phyloP scores from a whole-genome alignment of 2,329 filamentous ascomycete species.

The Beauveria sp. region DNA sequence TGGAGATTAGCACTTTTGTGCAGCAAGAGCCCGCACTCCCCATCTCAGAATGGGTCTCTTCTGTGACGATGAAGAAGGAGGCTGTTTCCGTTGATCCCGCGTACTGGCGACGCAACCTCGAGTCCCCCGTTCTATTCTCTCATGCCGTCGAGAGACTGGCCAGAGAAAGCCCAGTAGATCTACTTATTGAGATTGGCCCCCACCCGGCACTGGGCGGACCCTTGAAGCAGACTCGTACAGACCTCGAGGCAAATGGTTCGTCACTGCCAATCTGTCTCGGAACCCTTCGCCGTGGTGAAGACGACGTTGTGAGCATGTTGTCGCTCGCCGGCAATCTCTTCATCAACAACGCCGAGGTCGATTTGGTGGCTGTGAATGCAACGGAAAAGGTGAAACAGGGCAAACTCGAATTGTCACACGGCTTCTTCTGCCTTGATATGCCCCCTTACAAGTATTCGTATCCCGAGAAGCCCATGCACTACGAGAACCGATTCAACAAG shows the following conservation, averaged over 20 bases:
- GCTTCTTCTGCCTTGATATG: slow-evolving; percentile 16
- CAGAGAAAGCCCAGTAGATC: too few relatives aligned
- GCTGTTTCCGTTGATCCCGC: slow-evolving; percentile 7
- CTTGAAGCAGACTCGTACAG: slow-evolving; percentile 16
- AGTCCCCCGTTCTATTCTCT: slow-evolving; percentile 17
- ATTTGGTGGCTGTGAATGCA: slow-evolving; percentile 20
- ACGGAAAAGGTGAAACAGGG: neutral
- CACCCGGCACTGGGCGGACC: slow-evolving; percentile 19
- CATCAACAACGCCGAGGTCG: slow-evolving; percentile 21
- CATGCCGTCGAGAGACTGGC: slow-evolving; percentile 14
- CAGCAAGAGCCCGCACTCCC: slow-evolving; percentile 11
- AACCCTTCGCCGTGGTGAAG: slow-evolving; percentile 19
- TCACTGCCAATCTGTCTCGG: slow-evolving; percentile 18
- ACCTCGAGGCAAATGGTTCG: slow-evolving; percentile 17
- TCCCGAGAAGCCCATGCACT: slow-evolving; percentile 23
- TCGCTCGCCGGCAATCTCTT: slow-evolving; percentile 20
- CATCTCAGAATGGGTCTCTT: slow-evolving; percentile 18
- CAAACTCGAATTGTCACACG: neutral
- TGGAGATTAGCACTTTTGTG: neutral
- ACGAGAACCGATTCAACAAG: slow-evolving; percentile 19
- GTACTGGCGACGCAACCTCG: slow-evolving; percentile 21
- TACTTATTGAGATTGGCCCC: slow-evolving; percentile 19
- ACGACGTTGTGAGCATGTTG: slow-evolving; percentile 19
- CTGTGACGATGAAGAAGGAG: slow-evolving; percentile 11
- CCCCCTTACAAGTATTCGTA: slow-evolving; percentile 21